Evolutionary conservation across 257 asterid genomes (phyloP).

Genomic region (Solanum medicagineum): DNA sequence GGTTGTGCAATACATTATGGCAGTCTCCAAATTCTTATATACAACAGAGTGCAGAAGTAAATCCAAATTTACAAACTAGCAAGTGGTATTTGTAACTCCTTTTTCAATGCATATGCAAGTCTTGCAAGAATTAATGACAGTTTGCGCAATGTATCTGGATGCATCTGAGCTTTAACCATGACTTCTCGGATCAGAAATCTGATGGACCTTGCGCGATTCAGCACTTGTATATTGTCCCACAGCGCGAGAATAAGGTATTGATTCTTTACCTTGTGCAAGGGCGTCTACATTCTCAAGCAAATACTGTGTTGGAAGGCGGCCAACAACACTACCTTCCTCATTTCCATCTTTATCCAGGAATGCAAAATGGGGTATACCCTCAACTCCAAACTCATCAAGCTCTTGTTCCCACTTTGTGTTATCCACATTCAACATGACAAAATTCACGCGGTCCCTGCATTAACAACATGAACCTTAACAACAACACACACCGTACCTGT

Average conservation of each 20-base stretch:
- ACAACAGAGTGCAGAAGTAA: background rate
- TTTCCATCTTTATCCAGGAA: slow-evolving; percentile 81
- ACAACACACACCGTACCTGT: background rate
- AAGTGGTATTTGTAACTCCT: background rate
- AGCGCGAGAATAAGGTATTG: slow-evolving; percentile 78
- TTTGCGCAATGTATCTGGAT: background rate
- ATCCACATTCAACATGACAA: slow-evolving; percentile 95
- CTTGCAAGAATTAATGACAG: background rate
- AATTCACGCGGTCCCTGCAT: slow-evolving; percentile 73
- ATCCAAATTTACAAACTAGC: background rate
- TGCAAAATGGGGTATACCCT: slow-evolving; percentile 97
- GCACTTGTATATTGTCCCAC: slow-evolving; percentile 81
- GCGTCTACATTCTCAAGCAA: slow-evolving; percentile 78
- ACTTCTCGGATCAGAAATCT: slow-evolving; percentile 77
- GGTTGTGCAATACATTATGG: background rate
- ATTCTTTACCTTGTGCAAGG: slow-evolving; percentile 73
- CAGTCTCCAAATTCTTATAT: background rate
- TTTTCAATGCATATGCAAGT: background rate
- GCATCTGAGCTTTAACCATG: slow-evolving; percentile 43
- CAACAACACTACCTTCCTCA: slow-evolving; percentile 91
- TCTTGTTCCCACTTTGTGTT: slow-evolving; percentile 99
- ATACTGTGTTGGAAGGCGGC: slow-evolving; percentile 76
- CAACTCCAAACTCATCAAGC: slow-evolving; percentile 98
- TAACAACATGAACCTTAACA: background rate
- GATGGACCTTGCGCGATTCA: slow-evolving; percentile 52